phyloP scores from a whole-genome alignment of 2,329 filamentous ascomycete genomes.

The Didymosphaeria variabile region DNA sequence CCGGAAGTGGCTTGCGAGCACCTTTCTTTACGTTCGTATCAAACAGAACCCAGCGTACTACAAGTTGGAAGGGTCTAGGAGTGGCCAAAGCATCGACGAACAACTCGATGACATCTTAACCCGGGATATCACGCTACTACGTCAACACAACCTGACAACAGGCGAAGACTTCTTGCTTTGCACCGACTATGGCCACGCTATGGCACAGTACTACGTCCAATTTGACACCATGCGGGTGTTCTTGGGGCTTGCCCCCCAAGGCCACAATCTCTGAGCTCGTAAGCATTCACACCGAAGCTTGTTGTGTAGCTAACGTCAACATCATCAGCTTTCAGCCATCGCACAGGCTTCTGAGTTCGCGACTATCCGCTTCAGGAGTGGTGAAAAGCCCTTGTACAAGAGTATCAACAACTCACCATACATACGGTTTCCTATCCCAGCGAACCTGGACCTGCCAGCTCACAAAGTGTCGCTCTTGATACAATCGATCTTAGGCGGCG shows the following conservation, averaged over 20 bases:
- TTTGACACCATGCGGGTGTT: constrained; percentile 82
- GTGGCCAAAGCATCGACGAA: constrained; percentile 65
- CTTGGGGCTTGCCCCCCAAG: constrained; percentile 67
- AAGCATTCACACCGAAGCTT: constrained; percentile 42
- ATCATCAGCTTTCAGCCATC: constrained; percentile 68
- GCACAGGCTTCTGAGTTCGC: constrained; percentile 76
- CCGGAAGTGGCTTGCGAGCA: constrained; percentile 77
- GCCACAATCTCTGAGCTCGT: constrained; percentile 74
- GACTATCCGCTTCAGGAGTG: constrained; percentile 73
- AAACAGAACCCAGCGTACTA: constrained; percentile 76
- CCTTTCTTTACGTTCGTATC: constrained; percentile 80
- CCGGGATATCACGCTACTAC: constrained; percentile 71
- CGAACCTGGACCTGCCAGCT: constrained; percentile 68
- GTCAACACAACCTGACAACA: constrained; percentile 67
- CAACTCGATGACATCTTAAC: constrained; percentile 75
- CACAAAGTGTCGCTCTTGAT: constrained; percentile 83
- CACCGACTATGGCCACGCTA: constrained; percentile 79
- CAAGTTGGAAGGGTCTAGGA: constrained; percentile 65
- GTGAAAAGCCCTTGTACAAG: constrained; percentile 75
- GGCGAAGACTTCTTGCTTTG: constrained; percentile 61
- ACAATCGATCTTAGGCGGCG: constrained; percentile 75
- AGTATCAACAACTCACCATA: constrained; percentile 74
- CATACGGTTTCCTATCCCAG: constrained; percentile 76
- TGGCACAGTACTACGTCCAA: constrained; percentile 83
- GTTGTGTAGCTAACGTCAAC: constrained; percentile 15